Evolutionary conservation across 441 rosid species (phyloP).

Genomic region (Syzygium syzygioides): DNA sequence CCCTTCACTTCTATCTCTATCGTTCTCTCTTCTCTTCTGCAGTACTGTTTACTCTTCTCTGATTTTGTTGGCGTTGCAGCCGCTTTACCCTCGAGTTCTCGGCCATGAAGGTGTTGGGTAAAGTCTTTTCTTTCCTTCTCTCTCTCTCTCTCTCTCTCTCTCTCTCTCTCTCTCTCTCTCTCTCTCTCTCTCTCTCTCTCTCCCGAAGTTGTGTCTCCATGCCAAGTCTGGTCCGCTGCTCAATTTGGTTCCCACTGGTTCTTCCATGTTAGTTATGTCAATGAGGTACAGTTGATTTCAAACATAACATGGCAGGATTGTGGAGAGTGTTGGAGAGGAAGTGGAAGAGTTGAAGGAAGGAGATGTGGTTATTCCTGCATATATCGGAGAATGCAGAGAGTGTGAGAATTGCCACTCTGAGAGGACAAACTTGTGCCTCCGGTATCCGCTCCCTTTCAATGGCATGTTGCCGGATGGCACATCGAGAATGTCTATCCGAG

Average conservation of each 20-base stretch:
- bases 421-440: slow-evolving; percentile 29
- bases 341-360: slow-evolving; percentile 25
- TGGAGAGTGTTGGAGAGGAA: slow-evolving; percentile 27
- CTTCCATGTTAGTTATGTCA: neutral
- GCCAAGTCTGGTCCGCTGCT: neutral
- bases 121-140: neutral
- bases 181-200: neutral
- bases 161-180: too few relatives aligned
- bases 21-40: neutral
- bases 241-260: neutral
- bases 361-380: slow-evolving; percentile 35
- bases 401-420: slow-evolving; percentile 30
- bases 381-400: slow-evolving; percentile 25
- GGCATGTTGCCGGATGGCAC: slow-evolving; percentile 39
- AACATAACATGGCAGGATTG: slow-evolving; percentile 14
- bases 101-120: slow-evolving; percentile 48
- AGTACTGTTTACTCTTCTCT: neutral
- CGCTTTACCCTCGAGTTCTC: slow-evolving; percentile 35
- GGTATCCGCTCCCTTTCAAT: neutral
- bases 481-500: slow-evolving; percentile 33
- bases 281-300: neutral
- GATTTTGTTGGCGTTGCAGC: slow-evolving; percentile 6
- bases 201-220: neutral
- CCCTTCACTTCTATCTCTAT: neutral
- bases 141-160: too few relatives aligned